Evolutionary conservation across 202 grass and related monocot species (phyloP).

Genomic region (Hordeum pubiflorum): DNA sequence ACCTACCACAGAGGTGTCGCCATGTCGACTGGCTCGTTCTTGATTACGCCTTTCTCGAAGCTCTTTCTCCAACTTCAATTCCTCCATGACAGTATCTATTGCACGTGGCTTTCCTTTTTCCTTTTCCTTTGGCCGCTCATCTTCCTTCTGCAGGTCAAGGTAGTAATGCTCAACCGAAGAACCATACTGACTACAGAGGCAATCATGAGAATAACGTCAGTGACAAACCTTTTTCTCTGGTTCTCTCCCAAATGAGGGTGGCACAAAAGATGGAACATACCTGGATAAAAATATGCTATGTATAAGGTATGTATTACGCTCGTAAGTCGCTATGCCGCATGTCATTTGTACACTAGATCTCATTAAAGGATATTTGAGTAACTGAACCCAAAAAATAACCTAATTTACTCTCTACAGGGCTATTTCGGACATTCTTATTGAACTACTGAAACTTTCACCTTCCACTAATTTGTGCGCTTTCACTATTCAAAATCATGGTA

Average conservation of each 20-base stretch:
- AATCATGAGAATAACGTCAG: slow-evolving; percentile 20
- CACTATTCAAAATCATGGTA: slow-evolving; percentile 16
- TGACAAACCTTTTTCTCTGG: slow-evolving; percentile 78
- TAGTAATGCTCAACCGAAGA: slow-evolving; percentile 24
- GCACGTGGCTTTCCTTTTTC: slow-evolving; percentile 82
- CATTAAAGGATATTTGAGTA: background rate
- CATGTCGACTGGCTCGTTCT: slow-evolving; percentile 45
- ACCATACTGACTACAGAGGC: background rate
- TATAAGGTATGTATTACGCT: slow-evolving; percentile 37
- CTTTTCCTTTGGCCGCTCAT: slow-evolving; percentile 94
- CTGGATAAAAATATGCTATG: slow-evolving; percentile 51
- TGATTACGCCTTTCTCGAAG: slow-evolving; percentile 59
- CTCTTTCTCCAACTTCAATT: slow-evolving; percentile 90
- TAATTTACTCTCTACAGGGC: background rate
- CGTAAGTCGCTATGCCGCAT: background rate
- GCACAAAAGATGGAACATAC: slow-evolving; percentile 98
- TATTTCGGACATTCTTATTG: slow-evolving; percentile 15
- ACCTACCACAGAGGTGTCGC: slow-evolving; percentile 5
- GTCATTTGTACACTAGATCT: slow-evolving; percentile 4
- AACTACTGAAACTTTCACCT: slow-evolving; percentile 2
- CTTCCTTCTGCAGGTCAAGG: slow-evolving; percentile 59
- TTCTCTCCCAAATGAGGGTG: slow-evolving; percentile 78
- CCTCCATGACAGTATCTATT: slow-evolving; percentile 95
- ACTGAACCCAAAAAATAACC: background rate
- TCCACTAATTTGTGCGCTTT: background rate